phyloP scores from a whole-genome alignment of 2,329 filamentous ascomycete genomes.

The Xylariales sp. region DNA sequence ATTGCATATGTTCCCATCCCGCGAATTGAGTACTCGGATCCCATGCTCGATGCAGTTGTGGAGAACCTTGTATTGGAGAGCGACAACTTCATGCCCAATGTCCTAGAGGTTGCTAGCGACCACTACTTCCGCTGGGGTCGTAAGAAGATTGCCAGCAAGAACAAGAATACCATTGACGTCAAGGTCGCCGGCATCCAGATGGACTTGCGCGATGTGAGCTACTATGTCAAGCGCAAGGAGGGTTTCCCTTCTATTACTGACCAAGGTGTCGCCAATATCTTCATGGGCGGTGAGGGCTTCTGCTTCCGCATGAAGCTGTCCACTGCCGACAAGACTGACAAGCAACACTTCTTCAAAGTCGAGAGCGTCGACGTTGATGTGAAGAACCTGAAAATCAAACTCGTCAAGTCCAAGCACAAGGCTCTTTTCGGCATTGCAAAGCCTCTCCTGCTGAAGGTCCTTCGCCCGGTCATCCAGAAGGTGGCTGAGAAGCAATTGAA shows the following conservation, averaged over 20 bases:
- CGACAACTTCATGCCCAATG: conserved; percentile 94
- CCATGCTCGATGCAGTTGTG: conserved; percentile 77
- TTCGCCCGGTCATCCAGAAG: conserved; percentile 82
- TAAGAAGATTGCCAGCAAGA: conserved; percentile 77
- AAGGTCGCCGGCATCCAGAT: conserved; percentile 88
- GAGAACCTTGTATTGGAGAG: conserved; percentile 95
- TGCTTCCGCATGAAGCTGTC: conserved; percentile 89
- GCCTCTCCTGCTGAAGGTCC: conserved; percentile 75
- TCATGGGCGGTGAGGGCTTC: conserved; percentile 81
- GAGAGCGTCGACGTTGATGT: conserved; percentile 82
- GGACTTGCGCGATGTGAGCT: conserved; percentile 85
- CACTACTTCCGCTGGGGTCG: conserved; percentile 95
- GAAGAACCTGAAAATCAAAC: conserved; percentile 77
- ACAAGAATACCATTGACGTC: conserved; percentile 75
- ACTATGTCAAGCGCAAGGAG: conserved; percentile 91
- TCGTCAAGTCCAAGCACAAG: conserved; percentile 96
- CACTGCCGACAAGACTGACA: conserved; percentile 69
- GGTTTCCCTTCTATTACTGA: conserved; percentile 88
- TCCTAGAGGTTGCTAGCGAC: conserved; percentile 81
- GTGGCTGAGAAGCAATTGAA: conserved; percentile 85
- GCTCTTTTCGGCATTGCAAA: conserved; percentile 81
- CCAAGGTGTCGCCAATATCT: conserved; percentile 81
- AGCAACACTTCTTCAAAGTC: conserved; percentile 87
- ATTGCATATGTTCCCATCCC: conserved; percentile 88
- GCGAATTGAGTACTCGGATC: conserved; percentile 87